These are phyloP conservation scores for Trichoderma reesei DNA, from an alignment of 495 filamentous ascomycete genomes.

Conservation along the genomic window DNA sequence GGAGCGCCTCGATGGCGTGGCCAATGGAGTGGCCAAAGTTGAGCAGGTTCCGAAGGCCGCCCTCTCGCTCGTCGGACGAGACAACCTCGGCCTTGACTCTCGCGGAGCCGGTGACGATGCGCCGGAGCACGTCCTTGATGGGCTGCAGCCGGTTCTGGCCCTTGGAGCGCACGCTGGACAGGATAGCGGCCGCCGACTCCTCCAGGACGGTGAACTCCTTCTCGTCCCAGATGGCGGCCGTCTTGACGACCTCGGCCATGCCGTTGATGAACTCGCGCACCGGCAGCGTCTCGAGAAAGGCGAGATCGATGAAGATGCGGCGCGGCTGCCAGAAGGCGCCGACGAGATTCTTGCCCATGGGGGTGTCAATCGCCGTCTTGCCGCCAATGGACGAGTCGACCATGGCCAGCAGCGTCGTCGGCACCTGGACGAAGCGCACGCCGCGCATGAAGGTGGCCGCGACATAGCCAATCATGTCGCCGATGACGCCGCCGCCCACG, in stretches of 20 bases:
- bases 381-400: slow-evolving; percentile 97
- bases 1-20: slow-evolving; percentile 89
- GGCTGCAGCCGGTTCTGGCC: slow-evolving; percentile 47
- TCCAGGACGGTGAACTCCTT: slow-evolving; percentile 80
- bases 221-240: slow-evolving; percentile 90
- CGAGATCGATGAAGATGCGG: slow-evolving; percentile 86
- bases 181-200: slow-evolving; percentile 62
- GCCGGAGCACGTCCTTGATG: slow-evolving; percentile 69
- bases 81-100: slow-evolving; percentile 89
- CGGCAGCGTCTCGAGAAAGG: slow-evolving; percentile 85
- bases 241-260: slow-evolving; percentile 98
- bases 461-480: slow-evolving; percentile 94
- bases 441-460: slow-evolving; percentile 98
- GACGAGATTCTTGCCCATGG: slow-evolving; percentile 93
- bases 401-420: slow-evolving; percentile 91
- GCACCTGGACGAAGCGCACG: slow-evolving; percentile 91
- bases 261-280: slow-evolving; percentile 95
- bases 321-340: slow-evolving; percentile 95
- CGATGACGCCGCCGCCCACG: slow-evolving; percentile 94
- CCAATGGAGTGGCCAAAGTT: slow-evolving; percentile 99
- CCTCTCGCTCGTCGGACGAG: slow-evolving; percentile 86
- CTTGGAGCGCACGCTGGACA: slow-evolving; percentile 57
- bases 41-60: slow-evolving; percentile 84
- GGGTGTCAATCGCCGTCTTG: slow-evolving; percentile 96
- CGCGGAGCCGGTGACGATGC: slow-evolving; percentile 79